Conservation (phyloP, 164 flowering plant species). For the Vitis vinifera region DNA sequence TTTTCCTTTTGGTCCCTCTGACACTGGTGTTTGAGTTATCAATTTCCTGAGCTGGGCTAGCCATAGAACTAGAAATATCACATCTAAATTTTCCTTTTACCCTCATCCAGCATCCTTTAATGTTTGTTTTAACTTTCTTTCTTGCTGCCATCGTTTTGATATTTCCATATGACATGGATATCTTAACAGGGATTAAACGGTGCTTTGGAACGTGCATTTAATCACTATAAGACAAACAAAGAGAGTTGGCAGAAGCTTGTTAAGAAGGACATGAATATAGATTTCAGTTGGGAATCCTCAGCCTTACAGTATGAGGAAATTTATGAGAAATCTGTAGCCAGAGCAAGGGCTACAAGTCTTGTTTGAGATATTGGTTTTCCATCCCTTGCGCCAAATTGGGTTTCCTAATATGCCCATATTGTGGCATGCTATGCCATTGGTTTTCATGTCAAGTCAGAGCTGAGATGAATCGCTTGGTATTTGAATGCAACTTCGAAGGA, state of each 20-base stretch:
- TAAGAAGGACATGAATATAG: conserved; percentile 74
- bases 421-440: no score
- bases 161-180: background rate
- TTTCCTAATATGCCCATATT: no score
- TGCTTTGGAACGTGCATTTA: conserved; percentile 86
- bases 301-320: conserved; percentile 79
- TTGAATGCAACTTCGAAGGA: no score
- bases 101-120: no score
- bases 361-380: conserved; percentile 4
- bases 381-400: background rate
- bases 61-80: no score
- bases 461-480: no score
- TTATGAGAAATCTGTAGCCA: conserved; percentile 68
- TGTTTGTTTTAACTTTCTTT: background rate
- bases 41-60: no score
- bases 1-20: background rate
- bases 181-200: conserved; percentile 59
- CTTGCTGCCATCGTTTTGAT: background rate
- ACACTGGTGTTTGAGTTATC: no score
- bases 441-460: no score
- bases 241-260: conserved; percentile 79
- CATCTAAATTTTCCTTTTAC: no score
- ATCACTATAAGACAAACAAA: conserved; percentile 41
- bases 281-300: conserved; percentile 92
- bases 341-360: conserved; percentile 61